phyloP scores from a whole-genome alignment of 306 rosid genomes.

The Spatholobus suberectus region DNA sequence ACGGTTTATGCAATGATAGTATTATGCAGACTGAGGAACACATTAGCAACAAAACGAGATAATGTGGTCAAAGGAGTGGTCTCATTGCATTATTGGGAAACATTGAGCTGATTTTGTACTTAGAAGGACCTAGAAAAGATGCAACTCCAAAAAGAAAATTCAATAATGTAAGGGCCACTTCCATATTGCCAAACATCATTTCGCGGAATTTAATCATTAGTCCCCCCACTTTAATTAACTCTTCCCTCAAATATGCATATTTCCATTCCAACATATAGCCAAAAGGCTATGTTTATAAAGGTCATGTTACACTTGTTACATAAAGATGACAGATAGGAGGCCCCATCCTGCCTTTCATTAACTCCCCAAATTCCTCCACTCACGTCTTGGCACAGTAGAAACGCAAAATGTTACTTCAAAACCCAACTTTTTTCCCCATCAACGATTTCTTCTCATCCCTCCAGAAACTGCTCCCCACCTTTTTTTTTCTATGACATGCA shows the following conservation, averaged over 20 bases:
- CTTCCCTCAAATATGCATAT: conserved; percentile 55
- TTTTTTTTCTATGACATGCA: conserved; percentile 48
- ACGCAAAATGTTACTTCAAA: conserved; percentile 30
- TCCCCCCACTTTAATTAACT: conserved; percentile 30
- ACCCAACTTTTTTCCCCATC: not conserved
- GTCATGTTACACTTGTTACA: conserved; percentile 53
- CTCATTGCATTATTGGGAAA: conserved; percentile 69
- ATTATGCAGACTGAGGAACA: conserved; percentile 55
- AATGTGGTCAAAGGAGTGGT: conserved; percentile 56
- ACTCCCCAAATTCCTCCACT: conserved; percentile 58
- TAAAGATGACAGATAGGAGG: conserved; percentile 53
- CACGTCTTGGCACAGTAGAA: conserved; percentile 36
- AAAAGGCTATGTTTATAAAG: conserved; percentile 60
- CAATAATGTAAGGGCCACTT: conserved; percentile 59
- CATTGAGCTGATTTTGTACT: conserved; percentile 79
- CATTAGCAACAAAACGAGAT: conserved; percentile 36
- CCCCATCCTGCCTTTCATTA: conserved; percentile 50
- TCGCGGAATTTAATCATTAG: conserved; percentile 65
- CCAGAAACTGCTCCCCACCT: not conserved
- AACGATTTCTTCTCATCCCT: conserved; percentile 13
- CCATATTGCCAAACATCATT: conserved; percentile 58
- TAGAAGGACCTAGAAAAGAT: conserved; percentile 41
- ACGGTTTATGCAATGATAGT: conserved; percentile 62
- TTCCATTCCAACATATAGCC: conserved; percentile 57
- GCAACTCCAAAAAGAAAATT: conserved; percentile 46